These are phyloP conservation scores for barley (Hordeum vulgare) DNA, from an alignment of 176 grass and related monocot genomes.

Conservation along the genomic window MorexV3_pseudomolecules_assembly NC_058519.1:9551709-9552208, in stretches of 20 bases:
- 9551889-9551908: constrained; percentile 28
- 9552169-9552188: not conserved
- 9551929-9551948: not conserved
- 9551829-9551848: constrained; percentile 85
- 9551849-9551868: constrained; percentile 73
- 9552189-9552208: not conserved
- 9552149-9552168: not conserved
- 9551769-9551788: not conserved
- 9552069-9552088: not conserved
- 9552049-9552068: not conserved
- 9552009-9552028: not conserved
- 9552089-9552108: not conserved
- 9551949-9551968: not conserved
- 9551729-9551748: not conserved
- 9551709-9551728: constrained; percentile 11
- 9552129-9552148: not conserved
- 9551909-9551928: not conserved
- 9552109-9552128: not conserved
- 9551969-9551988: not conserved
- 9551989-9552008: not conserved
- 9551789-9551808: constrained; percentile 6
- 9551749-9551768: not conserved
- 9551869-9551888: constrained; percentile 88
- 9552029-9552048: not conserved
- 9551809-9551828: constrained; percentile 61